Evolutionary conservation across 2,329 filamentous ascomycete genomes (phyloP), one percentile per base, ranked within the genome.

Genomic region (Paecilomyces niveus): DNA sequence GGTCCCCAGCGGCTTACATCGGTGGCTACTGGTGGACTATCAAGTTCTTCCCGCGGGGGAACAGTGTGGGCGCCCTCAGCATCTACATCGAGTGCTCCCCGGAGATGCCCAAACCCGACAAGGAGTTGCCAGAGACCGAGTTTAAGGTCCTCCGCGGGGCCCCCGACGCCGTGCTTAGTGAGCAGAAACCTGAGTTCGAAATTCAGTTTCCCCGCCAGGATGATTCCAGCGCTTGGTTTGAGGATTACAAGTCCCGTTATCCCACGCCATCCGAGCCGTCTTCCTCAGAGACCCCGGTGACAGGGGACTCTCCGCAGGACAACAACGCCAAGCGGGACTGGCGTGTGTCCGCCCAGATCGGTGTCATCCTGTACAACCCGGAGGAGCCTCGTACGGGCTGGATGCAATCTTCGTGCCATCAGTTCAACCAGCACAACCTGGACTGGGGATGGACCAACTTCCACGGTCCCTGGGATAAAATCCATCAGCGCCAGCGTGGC

Each of bases 391-490:
- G 83, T 6, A 83, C 83, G 3, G 78, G 83, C 58, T 81, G 80
- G 67, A 80, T 78, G 65, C 78, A 82, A 57, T 81, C 79, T 11
- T 83, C 82, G 50, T 76, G 80, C 53, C 83, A 86, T 68, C 82
- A 84, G 57, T 87, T 85, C 70, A 82, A 81, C 63, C 77, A 78
- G 32, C 75, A 80, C 55, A 83, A 82, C 50, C 71, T 83, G 11
- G 85, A 87, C 63, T 86, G 83, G 80, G 85, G 85, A 2, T 87
- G 84, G 83, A 83, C 82, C 33, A 80, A 84, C 59, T 87, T 85
- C 67, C 80, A 82, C 63, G 80, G 80, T 5, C 82, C 82, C 3
- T 83, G 82, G 72, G 81, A 83, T 60, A 78, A 85, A 52, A 83
- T 87, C 54, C 79, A 83, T 55, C 70, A 75, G 33, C 82, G 85